Evolutionary conservation across 2,329 filamentous ascomycete genomes (phyloP).

Genomic region (Exophiala alcalophila): DNA sequence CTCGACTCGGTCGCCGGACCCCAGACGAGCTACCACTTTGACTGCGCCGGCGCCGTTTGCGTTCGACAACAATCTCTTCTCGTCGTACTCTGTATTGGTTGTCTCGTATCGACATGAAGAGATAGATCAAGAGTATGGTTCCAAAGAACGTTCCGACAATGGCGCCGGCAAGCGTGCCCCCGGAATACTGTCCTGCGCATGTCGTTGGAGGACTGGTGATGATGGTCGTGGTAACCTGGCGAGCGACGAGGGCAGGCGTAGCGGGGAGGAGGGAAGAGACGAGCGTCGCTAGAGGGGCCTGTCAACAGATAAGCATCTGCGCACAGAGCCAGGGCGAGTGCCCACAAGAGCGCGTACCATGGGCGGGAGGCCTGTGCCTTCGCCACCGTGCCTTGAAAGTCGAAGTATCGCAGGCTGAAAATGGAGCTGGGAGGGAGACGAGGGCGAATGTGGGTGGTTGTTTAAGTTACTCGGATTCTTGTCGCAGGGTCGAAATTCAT

Average conservation of each 20-base stretch:
- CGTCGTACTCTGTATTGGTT: conserved; percentile 13
- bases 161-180: conserved; percentile 29
- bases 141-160: conserved; percentile 31
- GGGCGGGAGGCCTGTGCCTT: background rate
- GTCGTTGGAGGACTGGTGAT: conserved; percentile 15
- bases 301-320: background rate
- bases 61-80: conserved; percentile 28
- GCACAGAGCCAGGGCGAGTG: background rate
- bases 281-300: conserved; percentile 17
- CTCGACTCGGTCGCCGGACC: conserved; percentile 28
- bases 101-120: conserved; percentile 22
- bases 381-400: too few relatives aligned
- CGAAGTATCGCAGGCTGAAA: too few relatives aligned
- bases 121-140: conserved; percentile 28
- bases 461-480: too few relatives aligned
- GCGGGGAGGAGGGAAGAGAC: conserved; percentile 19
- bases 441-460: too few relatives aligned
- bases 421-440: too few relatives aligned
- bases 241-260: conserved; percentile 20
- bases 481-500: background rate
- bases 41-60: conserved; percentile 26
- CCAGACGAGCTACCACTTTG: conserved; percentile 27
- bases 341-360: conserved; percentile 19
- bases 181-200: conserved; percentile 29
- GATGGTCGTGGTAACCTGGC: conserved; percentile 27